phyloP scores from a whole-genome alignment of 345 rosid species.

The Dipteronia dyeriana region DNA sequence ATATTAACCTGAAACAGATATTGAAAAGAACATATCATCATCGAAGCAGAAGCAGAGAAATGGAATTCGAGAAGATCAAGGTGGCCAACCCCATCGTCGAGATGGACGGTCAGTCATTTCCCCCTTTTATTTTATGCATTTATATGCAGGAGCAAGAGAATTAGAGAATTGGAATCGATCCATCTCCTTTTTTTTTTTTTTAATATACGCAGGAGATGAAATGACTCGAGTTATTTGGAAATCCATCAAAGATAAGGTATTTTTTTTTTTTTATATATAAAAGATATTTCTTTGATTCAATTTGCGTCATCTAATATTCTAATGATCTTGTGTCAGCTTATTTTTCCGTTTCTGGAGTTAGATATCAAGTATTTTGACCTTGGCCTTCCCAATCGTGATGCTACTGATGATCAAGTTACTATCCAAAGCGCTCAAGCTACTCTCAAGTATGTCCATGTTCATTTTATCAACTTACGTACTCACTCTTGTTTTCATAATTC shows the following conservation, averaged over 20 bases:
- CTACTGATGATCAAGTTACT: conserved; percentile 60
- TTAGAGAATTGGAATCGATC: background rate
- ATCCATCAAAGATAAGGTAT: conserved; percentile 61
- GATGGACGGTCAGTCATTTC: conserved; percentile 46
- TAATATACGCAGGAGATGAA: conserved; percentile 54
- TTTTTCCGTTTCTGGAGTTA: conserved; percentile 62
- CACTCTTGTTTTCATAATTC: background rate
- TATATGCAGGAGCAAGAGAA: background rate
- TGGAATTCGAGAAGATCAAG: conserved; percentile 56
- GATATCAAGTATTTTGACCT: conserved; percentile 72
- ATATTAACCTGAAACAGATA: background rate
- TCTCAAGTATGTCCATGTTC: conserved; percentile 38
- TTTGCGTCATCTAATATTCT: background rate
- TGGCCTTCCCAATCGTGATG: conserved; percentile 62
- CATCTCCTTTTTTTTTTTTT: too few species aligned
- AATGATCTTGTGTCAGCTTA: conserved; percentile 40
- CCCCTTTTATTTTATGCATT: background rate
- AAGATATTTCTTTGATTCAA: background rate
- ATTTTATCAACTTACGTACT: conserved; percentile 45
- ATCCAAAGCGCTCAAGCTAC: conserved; percentile 64
- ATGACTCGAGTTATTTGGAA: conserved; percentile 76
- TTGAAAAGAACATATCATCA: background rate
- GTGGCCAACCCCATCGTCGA: conserved; percentile 57
- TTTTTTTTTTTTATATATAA: background rate
- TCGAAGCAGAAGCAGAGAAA: background rate